Evolutionary conservation across 1,284 basidiomycete genomes (phyloP).

Genomic region (Agaricales sp.): DNA sequence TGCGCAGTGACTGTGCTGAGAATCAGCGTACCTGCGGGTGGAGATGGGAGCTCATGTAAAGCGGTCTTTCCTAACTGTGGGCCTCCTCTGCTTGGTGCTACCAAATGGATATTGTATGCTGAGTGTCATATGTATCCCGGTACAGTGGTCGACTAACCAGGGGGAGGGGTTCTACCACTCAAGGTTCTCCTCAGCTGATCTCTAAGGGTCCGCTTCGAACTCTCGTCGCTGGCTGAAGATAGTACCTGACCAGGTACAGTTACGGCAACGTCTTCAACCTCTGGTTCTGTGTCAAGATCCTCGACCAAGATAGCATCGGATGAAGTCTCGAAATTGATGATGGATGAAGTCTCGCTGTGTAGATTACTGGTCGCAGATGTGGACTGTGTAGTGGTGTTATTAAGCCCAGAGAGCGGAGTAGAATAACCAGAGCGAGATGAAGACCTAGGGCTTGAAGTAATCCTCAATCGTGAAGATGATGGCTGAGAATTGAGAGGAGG

Average conservation of each 20-base stretch:
- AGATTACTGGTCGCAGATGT: constrained; percentile 32
- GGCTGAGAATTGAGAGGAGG: neutral
- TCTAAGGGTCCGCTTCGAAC: constrained; percentile 52
- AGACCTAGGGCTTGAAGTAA: constrained; percentile 21
- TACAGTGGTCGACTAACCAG: constrained; percentile 15
- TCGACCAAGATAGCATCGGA: constrained; percentile 54
- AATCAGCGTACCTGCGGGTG: constrained; percentile 8
- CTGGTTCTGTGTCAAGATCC: constrained; percentile 46
- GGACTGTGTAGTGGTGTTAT: constrained; percentile 32
- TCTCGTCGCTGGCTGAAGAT: constrained; percentile 33
- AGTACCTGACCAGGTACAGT: constrained; percentile 25
- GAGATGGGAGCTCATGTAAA: neutral
- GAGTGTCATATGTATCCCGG: neutral
- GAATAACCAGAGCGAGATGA: constrained; percentile 26
- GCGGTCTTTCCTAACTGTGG: neutral
- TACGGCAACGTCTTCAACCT: constrained; percentile 39
- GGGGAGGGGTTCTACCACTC: constrained; percentile 31
- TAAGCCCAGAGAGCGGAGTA: constrained; percentile 20
- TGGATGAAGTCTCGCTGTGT: constrained; percentile 59
- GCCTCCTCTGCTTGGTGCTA: neutral
- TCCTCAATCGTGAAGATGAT: neutral
- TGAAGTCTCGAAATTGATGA: constrained; percentile 47
- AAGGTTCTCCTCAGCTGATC: constrained; percentile 62
- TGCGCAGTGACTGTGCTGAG: constrained; percentile 7
- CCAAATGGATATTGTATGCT: too few relatives aligned